Evolutionary conservation across 2,329 filamentous ascomycete genomes (phyloP).

Genomic region (Fusarium praegraminearum): DNA sequence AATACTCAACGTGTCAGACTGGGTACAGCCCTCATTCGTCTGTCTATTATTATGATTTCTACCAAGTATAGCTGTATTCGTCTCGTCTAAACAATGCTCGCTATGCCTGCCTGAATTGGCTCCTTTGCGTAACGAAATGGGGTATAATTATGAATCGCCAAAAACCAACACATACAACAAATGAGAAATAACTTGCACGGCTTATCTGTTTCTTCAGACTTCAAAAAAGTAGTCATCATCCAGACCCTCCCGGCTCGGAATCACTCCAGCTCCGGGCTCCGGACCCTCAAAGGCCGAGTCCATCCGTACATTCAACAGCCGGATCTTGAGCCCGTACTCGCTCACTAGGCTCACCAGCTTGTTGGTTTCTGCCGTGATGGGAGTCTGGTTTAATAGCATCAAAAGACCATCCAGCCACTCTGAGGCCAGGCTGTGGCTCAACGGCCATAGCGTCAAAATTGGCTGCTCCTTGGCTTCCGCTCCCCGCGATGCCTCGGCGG

Average conservation of each 20-base stretch:
- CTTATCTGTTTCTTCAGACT: slow-evolving; percentile 57
- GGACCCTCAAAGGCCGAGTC: slow-evolving; percentile 79
- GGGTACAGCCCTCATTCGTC: background rate
- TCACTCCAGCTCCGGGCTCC: slow-evolving; percentile 75
- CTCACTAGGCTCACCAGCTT: slow-evolving; percentile 87
- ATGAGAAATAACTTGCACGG: slow-evolving; percentile 20
- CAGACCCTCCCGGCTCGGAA: slow-evolving; percentile 85
- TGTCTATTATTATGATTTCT: slow-evolving; percentile 5
- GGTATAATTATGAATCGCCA: slow-evolving; percentile 41
- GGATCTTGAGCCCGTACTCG: slow-evolving; percentile 92
- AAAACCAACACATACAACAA: slow-evolving; percentile 38
- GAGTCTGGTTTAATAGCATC: slow-evolving; percentile 94
- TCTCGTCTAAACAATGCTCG: slow-evolving; percentile 37
- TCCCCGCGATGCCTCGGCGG: slow-evolving; percentile 54
- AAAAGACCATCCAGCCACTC: slow-evolving; percentile 97
- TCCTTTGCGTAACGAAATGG: slow-evolving; percentile 32
- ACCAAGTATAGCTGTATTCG: slow-evolving; percentile 8
- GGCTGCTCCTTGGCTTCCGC: slow-evolving; percentile 71
- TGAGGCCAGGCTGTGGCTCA: slow-evolving; percentile 84
- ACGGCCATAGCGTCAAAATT: slow-evolving; percentile 85
- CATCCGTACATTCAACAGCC: slow-evolving; percentile 89
- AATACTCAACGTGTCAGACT: slow-evolving; percentile 1
- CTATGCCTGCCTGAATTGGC: slow-evolving; percentile 32
- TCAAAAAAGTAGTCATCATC: slow-evolving; percentile 97
- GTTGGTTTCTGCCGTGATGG: slow-evolving; percentile 96